A percentile compares a stretch with the other conserved stretches of the same genome.
Conservation (phyloP, 2,329 filamentous ascomycete species). For the Dothistroma pini region DNA sequence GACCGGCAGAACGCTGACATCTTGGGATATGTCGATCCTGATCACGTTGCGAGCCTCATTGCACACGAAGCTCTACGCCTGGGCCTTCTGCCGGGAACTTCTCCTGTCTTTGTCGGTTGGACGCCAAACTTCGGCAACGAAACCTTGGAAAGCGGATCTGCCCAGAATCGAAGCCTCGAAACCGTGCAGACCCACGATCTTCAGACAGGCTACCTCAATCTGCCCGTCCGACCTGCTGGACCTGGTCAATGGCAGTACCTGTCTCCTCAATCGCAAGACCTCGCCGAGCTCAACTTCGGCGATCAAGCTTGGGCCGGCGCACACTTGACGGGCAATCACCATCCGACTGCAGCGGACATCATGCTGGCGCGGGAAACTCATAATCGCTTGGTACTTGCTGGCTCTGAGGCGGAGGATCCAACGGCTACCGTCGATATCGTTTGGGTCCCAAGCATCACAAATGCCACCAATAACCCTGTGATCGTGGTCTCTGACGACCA, state of each 20-base stretch:
- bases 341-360: conserved; percentile 16
- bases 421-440: conserved; percentile 15
- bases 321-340: neutral
- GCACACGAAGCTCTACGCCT: neutral
- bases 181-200: too few relatives aligned
- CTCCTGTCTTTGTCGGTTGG: neutral
- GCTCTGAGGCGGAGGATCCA: conserved; percentile 4
- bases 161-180: too few relatives aligned
- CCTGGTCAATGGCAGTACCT: conserved; percentile 18
- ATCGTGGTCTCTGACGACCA: neutral
- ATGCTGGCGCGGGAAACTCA: conserved; percentile 14
- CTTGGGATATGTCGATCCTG: neutral
- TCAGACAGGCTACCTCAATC: conserved; percentile 10
- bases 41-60: neutral
- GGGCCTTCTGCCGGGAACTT: neutral
- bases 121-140: neutral
- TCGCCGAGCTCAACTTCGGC: conserved; percentile 13
- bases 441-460: conserved; percentile 12
- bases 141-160: too few relatives aligned
- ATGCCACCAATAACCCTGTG: neutral
- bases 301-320: conserved; percentile 6
- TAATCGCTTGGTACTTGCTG: neutral
- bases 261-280: conserved; percentile 2
- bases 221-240: conserved; percentile 8
- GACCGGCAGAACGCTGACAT: neutral